Conservation (phyloP, 2,329 filamentous ascomycete genomes). For the Fusarium nodosum region DNA sequence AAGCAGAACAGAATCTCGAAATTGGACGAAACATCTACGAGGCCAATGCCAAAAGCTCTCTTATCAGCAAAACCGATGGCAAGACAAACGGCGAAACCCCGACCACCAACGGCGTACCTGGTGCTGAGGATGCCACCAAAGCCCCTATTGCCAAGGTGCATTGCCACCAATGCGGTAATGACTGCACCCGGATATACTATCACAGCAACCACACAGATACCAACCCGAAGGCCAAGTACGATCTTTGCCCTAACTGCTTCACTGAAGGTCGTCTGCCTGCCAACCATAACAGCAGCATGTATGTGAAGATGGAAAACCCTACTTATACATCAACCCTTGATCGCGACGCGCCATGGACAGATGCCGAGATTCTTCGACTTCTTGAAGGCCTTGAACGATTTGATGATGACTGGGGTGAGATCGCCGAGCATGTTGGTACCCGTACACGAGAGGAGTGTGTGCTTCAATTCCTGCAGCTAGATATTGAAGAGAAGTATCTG, state of each 20-base stretch:
- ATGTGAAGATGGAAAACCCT: conserved; percentile 90
- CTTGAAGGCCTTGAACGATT: conserved; percentile 93
- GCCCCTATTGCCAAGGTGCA: conserved; percentile 77
- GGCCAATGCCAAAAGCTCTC: conserved; percentile 80
- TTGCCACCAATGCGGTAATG: conserved; percentile 92
- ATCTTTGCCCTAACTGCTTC: conserved; percentile 92
- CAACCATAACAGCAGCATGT: conserved; percentile 83
- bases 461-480: conserved; percentile 93
- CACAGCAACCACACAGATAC: conserved; percentile 69
- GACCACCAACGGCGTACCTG: conserved; percentile 73
- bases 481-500: conserved; percentile 97
- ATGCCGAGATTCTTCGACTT: conserved; percentile 88
- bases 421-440: conserved; percentile 91
- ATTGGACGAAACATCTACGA: conserved; percentile 97
- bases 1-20: conserved; percentile 90
- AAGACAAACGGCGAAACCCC: conserved; percentile 83
- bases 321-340: conserved; percentile 83
- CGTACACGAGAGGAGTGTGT: conserved; percentile 96
- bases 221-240: conserved; percentile 80
- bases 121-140: conserved; percentile 73
- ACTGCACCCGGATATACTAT: conserved; percentile 79
- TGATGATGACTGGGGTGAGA: conserved; percentile 95
- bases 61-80: conserved; percentile 77
- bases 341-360: conserved; percentile 89
- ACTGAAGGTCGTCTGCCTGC: conserved; percentile 85